Evolutionary conservation across 2,329 filamentous ascomycete genomes (phyloP), one percentile per base, ranked within the genome.

Genomic region (Penicillium verrucosum): DNA sequence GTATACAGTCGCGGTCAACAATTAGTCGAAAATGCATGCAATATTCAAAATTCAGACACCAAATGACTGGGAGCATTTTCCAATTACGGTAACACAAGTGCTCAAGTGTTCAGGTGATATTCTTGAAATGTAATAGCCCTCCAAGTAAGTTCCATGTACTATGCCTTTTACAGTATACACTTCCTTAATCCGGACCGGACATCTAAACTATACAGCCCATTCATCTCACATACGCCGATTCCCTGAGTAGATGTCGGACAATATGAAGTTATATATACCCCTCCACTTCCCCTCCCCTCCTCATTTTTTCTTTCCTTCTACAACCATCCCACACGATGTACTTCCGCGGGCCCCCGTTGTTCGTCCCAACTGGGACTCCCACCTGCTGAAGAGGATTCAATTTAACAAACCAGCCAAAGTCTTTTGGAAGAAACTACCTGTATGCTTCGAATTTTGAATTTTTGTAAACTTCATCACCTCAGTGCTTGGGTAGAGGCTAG

Each of bases 261-360:
- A 38, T 25, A 30, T 1, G 1, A 5, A 47, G 25, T 21, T 27
- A 14, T 46, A 53, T 32, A 40, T 32, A 29, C 1, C 11, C 4
- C 2, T 1, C 11, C 25, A 18, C 3, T 11, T 14, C 9, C 14
- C 1, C 25, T n/a, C 7, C 18, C 5, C 3, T 18, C 27, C 32
- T 9, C 42, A 18, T 40, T 25, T 47, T 53, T 48, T 18, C 21
- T 40, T 53, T 53, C 16, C 51, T 47, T 30, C 41, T 47, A 30
- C 42, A 30, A 23, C 34, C 42, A 53, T 53, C 51, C 42, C 42
- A 47, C 30, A 40, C 34, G n/a, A 48, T 53, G 51, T 47, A n/a
- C 34, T 7, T 10, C 34, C 16, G 21, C 16, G 27, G 43, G 18
- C 5, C 5, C 12, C 14, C 18, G 14, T 34, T 8, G 5, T 25